phyloP scores from a whole-genome alignment of 768 basidiomycete species.

The Leucosporidium yakuticum region DNA sequence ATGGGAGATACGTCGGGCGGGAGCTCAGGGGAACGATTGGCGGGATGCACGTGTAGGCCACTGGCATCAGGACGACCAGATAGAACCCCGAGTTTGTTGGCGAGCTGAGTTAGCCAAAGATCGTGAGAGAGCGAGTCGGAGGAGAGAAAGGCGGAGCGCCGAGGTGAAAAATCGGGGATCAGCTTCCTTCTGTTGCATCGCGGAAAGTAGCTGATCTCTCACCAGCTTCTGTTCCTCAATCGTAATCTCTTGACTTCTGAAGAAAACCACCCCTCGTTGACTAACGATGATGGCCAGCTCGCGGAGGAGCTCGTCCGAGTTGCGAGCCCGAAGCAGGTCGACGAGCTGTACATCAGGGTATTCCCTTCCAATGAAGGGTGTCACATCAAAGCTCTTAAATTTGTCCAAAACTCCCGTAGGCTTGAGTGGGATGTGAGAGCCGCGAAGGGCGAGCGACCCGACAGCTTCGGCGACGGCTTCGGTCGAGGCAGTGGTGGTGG shows the following conservation, averaged over 20 bases:
- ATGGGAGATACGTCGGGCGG: slow-evolving; percentile 56
- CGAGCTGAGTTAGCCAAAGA: slow-evolving; percentile 14
- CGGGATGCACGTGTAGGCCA: slow-evolving; percentile 12
- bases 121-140: not conserved
- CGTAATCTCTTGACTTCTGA: slow-evolving; percentile 4
- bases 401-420: slow-evolving; percentile 35
- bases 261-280: slow-evolving; percentile 47
- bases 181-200: not conserved
- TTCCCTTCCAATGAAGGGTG: slow-evolving; percentile 55
- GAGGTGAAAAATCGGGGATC: not conserved
- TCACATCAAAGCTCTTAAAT: slow-evolving; percentile 43
- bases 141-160: not conserved
- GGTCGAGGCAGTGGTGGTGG: too few relatives aligned
- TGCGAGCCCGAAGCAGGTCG: slow-evolving; percentile 47
- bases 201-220: not conserved
- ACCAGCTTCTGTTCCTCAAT: slow-evolving; percentile 6
- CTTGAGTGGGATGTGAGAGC: slow-evolving; percentile 22
- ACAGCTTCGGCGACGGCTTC: not conserved
- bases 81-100: not conserved
- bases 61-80: not conserved
- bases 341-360: slow-evolving; percentile 53
- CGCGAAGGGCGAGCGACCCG: slow-evolving; percentile 3
- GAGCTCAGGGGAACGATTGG: slow-evolving; percentile 48
- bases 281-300: slow-evolving; percentile 52
- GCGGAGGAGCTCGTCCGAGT: slow-evolving; percentile 52